phyloP scores from a whole-genome alignment of 1,139 yeast genomes.

The Hyphopichia wangnamkhiaoensis region DNA sequence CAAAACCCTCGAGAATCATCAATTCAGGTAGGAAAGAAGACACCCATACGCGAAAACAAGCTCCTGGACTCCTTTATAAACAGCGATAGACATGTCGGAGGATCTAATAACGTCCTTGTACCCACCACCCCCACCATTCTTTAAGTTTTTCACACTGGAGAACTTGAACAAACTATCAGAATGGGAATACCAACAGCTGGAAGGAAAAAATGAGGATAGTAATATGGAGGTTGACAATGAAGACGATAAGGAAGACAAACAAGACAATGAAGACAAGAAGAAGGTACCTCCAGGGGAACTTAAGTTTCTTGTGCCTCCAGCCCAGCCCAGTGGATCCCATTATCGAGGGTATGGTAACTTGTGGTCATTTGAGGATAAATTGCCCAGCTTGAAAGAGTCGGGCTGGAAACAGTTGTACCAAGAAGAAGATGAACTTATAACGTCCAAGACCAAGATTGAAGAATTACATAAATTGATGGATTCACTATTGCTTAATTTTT shows the following conservation, averaged over 20 bases:
- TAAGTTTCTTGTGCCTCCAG: conserved; percentile 64
- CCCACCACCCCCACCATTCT: conserved; percentile 86
- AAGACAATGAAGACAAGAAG: conserved; percentile 5
- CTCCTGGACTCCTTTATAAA: neutral
- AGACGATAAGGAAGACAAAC: neutral
- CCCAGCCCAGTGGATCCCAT: conserved; percentile 56
- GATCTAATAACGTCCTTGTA: conserved; percentile 65
- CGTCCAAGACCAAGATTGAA: conserved; percentile 55
- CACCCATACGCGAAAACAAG: neutral
- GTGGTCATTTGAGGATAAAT: conserved; percentile 75
- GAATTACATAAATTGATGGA: conserved; percentile 72
- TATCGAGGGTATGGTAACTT: conserved; percentile 81
- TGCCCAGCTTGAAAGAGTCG: conserved; percentile 65
- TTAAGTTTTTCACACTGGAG: conserved; percentile 64
- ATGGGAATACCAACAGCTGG: conserved; percentile 14
- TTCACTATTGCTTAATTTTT: conserved; percentile 67
- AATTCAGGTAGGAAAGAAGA: no score
- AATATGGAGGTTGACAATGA: conserved; percentile 3
- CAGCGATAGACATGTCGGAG: conserved; percentile 21
- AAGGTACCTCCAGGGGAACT: conserved; percentile 38
- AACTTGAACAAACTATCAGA: conserved; percentile 43
- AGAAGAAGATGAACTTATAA: conserved; percentile 44
- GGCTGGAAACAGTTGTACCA: conserved; percentile 70
- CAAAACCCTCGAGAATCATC: no score
- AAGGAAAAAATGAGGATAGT: conserved; percentile 7